Conservation (phyloP, 148 eudicot genomes). For the Rheum nobile region DNA sequence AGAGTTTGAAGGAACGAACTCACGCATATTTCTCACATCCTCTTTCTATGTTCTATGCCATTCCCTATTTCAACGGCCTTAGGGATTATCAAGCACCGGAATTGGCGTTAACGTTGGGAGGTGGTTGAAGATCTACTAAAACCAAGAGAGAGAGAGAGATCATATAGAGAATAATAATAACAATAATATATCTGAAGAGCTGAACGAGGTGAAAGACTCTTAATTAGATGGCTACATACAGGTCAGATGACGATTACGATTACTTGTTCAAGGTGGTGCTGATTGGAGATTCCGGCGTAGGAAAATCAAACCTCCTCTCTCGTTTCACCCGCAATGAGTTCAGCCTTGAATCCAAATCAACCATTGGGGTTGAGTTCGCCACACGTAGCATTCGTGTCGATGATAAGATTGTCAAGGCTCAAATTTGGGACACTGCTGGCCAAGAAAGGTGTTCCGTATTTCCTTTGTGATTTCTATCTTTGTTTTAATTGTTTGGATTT, state of each 20-base stretch:
- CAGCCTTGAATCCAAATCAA: conserved; percentile 54
- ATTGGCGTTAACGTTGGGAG: not conserved
- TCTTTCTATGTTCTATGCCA: too few relatives aligned
- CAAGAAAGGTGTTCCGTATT: conserved; percentile 42
- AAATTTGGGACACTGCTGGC: conserved; percentile 69
- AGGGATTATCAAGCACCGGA: not conserved
- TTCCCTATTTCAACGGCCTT: not conserved
- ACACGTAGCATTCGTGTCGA: conserved; percentile 54
- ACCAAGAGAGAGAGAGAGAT: conserved; percentile 1
- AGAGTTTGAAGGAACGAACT: conserved; percentile 5
- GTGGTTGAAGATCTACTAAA: not conserved
- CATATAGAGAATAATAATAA: not conserved
- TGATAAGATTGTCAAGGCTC: conserved; percentile 59
- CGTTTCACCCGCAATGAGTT: conserved; percentile 41
- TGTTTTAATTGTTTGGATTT: too few relatives aligned
- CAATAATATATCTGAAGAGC: not conserved
- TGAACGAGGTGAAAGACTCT: not conserved
- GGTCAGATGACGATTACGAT: conserved; percentile 34
- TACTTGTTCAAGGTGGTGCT: conserved; percentile 30
- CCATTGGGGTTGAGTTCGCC: conserved; percentile 60
- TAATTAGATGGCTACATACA: conserved; percentile 20
- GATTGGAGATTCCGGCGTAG: conserved; percentile 32
- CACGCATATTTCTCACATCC: conserved; percentile 20
- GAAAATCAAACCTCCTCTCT: conserved; percentile 31
- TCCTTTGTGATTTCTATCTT: too few relatives aligned